A percentile compares a stretch with the other conserved stretches of the same genome.
Conservation (phyloP, 805 yeast species). For the Candida sakaeoensis region DNA sequence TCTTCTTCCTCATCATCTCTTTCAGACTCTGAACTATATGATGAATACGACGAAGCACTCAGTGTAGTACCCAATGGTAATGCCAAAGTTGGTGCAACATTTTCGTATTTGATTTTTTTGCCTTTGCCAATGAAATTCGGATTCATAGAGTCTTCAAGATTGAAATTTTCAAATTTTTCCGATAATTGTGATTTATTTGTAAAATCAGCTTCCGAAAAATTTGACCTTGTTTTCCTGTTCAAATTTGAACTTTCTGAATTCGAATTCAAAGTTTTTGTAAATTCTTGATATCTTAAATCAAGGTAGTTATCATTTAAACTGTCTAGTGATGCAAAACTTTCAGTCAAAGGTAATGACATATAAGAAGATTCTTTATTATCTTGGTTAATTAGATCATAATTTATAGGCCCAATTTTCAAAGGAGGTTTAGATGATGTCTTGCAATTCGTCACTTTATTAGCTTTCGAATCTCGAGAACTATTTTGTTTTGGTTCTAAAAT, state of each 20-base stretch:
- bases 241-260: constrained; percentile 3
- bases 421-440: background rate
- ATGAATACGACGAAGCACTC: constrained; percentile 11
- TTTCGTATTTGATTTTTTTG: constrained; percentile 9
- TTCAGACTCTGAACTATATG: constrained; percentile 13
- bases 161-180: constrained; percentile 34
- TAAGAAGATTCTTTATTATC: constrained; percentile 55
- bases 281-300: constrained; percentile 35
- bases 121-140: constrained; percentile 17
- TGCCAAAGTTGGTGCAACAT: constrained; percentile 14
- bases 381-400: background rate
- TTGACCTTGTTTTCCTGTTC: constrained; percentile 7
- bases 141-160: constrained; percentile 23
- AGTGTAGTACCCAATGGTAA: constrained; percentile 9
- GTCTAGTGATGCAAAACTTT: constrained; percentile 76
- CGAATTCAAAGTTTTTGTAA: constrained; percentile 13
- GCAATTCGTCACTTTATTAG: background rate
- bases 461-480: too few relatives aligned
- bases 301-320: constrained; percentile 60
- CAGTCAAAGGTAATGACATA: constrained; percentile 63
- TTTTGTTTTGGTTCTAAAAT: background rate
- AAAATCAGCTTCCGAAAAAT: constrained; percentile 12
- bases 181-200: constrained; percentile 15
- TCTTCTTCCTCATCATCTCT: constrained; percentile 13
- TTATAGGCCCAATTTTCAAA: background rate